A percentile compares a stretch with the other conserved stretches of the same genome.
Conservation (phyloP, 2,329 filamentous ascomycete genomes). For the Fusarium brevicatenulatum region DNA sequence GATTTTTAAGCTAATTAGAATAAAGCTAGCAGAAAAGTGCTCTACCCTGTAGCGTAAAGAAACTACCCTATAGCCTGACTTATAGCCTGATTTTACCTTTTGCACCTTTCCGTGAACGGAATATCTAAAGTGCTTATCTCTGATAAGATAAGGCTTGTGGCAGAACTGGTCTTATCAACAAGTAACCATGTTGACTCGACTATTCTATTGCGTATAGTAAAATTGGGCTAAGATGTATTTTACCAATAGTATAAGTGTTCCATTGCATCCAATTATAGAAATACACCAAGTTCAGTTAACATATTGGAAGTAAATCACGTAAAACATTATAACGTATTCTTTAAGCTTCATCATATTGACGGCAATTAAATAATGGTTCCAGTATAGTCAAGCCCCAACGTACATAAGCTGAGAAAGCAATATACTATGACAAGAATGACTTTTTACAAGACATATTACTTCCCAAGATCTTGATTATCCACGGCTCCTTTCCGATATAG, state of each 20-base stretch:
- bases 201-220: not conserved
- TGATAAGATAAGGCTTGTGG: not conserved
- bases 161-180: not conserved
- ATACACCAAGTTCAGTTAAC: not conserved
- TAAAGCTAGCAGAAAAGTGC: too few relatives aligned
- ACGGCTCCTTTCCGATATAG: not conserved
- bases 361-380: not conserved
- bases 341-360: not conserved
- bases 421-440: not conserved
- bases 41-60: too few relatives aligned
- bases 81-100: too few relatives aligned
- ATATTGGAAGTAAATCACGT: not conserved
- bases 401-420: not conserved
- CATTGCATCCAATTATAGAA: fast-evolving
- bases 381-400: not conserved
- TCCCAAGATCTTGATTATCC: too few relatives aligned
- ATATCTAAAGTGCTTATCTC: not conserved
- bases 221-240: too few relatives aligned
- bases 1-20: too few relatives aligned
- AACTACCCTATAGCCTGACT: too few relatives aligned
- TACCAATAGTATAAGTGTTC: not conserved
- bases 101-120: too few relatives aligned
- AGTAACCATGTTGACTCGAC: not conserved
- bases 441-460: not conserved
- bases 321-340: fast-evolving